Evolutionary conservation across 2,329 filamentous ascomycete species (phyloP).

Genomic region (Chaetomium sp.): DNA sequence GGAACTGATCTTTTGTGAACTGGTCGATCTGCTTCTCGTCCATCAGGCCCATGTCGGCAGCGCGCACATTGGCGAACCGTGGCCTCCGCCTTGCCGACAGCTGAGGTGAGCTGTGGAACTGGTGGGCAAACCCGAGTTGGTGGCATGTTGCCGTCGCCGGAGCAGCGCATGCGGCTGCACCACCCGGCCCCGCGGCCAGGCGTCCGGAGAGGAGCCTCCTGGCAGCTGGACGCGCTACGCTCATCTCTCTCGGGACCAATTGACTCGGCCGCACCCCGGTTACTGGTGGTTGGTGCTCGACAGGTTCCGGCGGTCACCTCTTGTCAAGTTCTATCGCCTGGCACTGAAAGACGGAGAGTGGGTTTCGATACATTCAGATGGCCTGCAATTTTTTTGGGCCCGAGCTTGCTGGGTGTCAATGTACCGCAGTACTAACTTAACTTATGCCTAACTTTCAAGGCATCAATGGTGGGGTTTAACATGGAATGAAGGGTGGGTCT

Average conservation of each 20-base stretch:
- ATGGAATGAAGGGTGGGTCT: not conserved
- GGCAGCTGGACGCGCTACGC: conserved; percentile 54
- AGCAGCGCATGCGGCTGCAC: conserved; percentile 28
- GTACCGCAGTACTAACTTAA: not conserved
- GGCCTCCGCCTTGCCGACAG: conserved; percentile 50
- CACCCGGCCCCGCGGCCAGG: conserved; percentile 42
- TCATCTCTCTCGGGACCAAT: conserved; percentile 47
- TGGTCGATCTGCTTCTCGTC: conserved; percentile 48
- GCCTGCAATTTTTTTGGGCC: conserved; percentile 34
- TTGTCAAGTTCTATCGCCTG: conserved; percentile 20
- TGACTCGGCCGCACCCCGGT: conserved; percentile 21
- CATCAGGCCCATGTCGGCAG: conserved; percentile 54
- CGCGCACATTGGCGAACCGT: conserved; percentile 57
- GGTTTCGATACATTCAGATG: conserved; percentile 10
- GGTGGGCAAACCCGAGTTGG: conserved; percentile 41
- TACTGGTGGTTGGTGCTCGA: conserved; percentile 19
- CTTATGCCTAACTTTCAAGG: conserved; percentile 23
- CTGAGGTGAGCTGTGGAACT: conserved; percentile 56
- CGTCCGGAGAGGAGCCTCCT: conserved; percentile 56
- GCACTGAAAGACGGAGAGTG: not conserved
- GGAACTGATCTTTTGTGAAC: conserved; percentile 54
- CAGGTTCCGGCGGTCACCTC: conserved; percentile 9
- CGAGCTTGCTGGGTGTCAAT: conserved; percentile 21
- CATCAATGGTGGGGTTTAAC: not conserved
- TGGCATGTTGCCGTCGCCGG: conserved; percentile 33